phyloP scores from a whole-genome alignment of 306 rosid species.

The Citrullus amarus region DNA sequence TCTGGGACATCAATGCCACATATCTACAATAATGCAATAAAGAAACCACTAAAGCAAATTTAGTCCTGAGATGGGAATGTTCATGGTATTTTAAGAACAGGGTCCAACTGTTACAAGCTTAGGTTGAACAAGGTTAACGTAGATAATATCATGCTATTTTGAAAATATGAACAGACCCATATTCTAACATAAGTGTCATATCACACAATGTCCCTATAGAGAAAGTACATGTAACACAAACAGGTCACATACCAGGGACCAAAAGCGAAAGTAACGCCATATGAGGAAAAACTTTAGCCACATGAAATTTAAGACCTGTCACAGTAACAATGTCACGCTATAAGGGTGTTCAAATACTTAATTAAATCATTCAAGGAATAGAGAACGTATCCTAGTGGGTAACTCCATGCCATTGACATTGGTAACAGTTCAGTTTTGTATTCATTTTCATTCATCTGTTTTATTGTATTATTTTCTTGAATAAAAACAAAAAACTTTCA shows the following conservation, averaged over 20 bases:
- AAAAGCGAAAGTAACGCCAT: slow-evolving; percentile 92
- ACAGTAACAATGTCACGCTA: slow-evolving; percentile 6
- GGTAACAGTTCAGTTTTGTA: not conserved
- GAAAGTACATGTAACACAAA: not conserved
- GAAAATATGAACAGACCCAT: not conserved
- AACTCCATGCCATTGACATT: not conserved
- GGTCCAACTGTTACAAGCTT: not conserved
- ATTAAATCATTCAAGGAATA: slow-evolving; percentile 4
- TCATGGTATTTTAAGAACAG: not conserved
- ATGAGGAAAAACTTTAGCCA: slow-evolving; percentile 84
- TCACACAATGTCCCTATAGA: not conserved
- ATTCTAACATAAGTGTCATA: not conserved
- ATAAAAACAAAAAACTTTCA: not conserved
- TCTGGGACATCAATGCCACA: slow-evolving; percentile 84
- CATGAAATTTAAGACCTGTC: slow-evolving; percentile 89
- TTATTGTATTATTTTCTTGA: not conserved
- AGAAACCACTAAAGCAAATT: not conserved
- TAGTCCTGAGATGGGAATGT: not conserved
- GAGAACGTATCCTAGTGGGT: not conserved
- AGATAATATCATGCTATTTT: not conserved
- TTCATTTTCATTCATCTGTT: not conserved
- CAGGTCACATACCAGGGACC: slow-evolving; percentile 67
- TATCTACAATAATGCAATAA: slow-evolving; percentile 28
- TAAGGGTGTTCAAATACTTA: not conserved
- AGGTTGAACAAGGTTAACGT: not conserved